phyloP scores from a whole-genome alignment of 2,329 filamentous ascomycete species.

The Fusarium oligoseptatum region DNA sequence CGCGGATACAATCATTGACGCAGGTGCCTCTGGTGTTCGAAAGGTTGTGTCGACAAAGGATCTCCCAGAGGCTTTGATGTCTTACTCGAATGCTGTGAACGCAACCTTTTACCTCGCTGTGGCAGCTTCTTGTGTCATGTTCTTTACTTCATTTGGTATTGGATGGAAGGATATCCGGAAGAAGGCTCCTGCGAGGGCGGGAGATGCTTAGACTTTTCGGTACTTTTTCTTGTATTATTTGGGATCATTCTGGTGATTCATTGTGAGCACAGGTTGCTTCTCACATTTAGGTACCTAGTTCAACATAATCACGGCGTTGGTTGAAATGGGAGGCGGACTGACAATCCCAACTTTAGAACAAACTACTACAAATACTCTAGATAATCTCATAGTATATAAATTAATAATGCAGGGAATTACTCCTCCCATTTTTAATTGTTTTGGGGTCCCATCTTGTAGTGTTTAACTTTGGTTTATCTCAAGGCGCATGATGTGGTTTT shows the following conservation, averaged over 20 bases:
- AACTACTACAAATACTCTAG: neutral
- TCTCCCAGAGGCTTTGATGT: constrained; percentile 53
- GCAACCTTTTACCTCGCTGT: constrained; percentile 49
- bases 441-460: no score
- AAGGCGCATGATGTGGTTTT: neutral
- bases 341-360: constrained; percentile 5
- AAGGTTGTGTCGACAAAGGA: constrained; percentile 47
- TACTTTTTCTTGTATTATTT: neutral
- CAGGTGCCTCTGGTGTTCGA: constrained; percentile 58
- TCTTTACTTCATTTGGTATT: constrained; percentile 58
- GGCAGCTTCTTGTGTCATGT: constrained; percentile 47
- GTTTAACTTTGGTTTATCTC: neutral
- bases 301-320: neutral
- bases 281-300: neutral
- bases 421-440: neutral
- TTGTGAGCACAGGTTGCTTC: neutral
- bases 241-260: neutral
- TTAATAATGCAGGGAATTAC: neutral
- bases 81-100: constrained; percentile 55
- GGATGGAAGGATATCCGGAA: constrained; percentile 62
- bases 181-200: constrained; percentile 37
- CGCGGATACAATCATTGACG: constrained; percentile 52
- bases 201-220: constrained; percentile 30
- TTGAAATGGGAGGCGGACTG: neutral
- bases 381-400: neutral